A percentile compares a stretch with the other conserved stretches of the same genome.
Conservation (phyloP, 139 green algal species). For the Chloropicon primus region DNA sequence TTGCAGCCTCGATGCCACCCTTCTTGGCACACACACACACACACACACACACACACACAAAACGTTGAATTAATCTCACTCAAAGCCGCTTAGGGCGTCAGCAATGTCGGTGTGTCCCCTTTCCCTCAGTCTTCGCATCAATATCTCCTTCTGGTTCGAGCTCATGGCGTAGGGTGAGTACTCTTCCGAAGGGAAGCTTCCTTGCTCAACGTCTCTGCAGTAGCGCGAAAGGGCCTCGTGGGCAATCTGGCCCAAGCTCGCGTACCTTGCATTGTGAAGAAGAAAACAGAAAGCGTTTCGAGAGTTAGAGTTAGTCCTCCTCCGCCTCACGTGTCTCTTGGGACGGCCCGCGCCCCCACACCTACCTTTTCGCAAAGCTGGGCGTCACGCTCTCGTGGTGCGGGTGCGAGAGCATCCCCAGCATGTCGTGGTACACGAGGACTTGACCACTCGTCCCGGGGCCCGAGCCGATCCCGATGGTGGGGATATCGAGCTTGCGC, state of each 20-base stretch:
- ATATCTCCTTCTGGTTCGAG: background rate
- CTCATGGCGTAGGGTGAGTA: background rate
- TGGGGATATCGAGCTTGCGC: conserved; percentile 66
- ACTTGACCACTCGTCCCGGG: conserved; percentile 73
- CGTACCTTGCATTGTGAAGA: conserved; percentile 84
- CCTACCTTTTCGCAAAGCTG: background rate
- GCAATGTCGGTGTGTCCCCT: background rate
- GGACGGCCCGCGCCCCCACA: too few relatives aligned
- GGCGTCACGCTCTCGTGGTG: conserved; percentile 73
- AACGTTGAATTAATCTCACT: too few relatives aligned
- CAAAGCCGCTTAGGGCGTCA: too few relatives aligned
- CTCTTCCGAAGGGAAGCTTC: background rate
- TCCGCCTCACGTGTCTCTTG: too few relatives aligned
- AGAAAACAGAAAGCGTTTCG: too few relatives aligned
- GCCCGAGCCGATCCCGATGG: conserved; percentile 95
- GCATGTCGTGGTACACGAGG: conserved; percentile 96
- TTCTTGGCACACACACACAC: too few relatives aligned
- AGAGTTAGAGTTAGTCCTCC: too few relatives aligned
- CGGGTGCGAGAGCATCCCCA: conserved; percentile 96
- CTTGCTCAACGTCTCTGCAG: background rate
- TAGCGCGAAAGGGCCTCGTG: background rate
- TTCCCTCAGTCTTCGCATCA: background rate
- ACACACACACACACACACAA: too few relatives aligned
- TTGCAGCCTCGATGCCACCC: too few relatives aligned
- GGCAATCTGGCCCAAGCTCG: background rate